Evolutionary conservation across 352 stramenopile species (phyloP).

Genomic region (Pythium chondricola): DNA sequence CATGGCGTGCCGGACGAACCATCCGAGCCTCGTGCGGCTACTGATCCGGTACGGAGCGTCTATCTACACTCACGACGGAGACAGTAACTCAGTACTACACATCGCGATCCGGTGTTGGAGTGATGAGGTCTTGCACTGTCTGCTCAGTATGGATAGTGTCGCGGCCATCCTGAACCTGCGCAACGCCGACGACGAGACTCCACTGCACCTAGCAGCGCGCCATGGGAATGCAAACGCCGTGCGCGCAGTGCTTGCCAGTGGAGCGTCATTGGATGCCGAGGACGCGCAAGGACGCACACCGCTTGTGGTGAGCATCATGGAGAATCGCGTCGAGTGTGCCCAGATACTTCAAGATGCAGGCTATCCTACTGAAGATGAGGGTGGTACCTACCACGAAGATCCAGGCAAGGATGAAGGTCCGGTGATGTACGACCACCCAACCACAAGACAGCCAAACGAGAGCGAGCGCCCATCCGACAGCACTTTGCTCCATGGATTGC

Average conservation of each 20-base stretch:
- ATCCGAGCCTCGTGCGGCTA: constrained; percentile 32
- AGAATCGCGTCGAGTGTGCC: constrained; percentile 60
- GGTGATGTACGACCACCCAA: constrained; percentile 2
- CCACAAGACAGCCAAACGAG: neutral
- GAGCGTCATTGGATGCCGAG: constrained; percentile 36
- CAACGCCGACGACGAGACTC: constrained; percentile 86
- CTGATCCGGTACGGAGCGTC: constrained; percentile 45
- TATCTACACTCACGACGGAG: constrained; percentile 65
- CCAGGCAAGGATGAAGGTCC: neutral
- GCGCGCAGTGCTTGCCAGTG: constrained; percentile 29
- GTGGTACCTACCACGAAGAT: neutral
- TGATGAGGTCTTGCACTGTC: constrained; percentile 58
- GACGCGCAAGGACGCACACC: constrained; percentile 55
- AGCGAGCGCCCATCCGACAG: no score
- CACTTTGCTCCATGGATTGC: constrained; percentile 10
- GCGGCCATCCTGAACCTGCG: constrained; percentile 71
- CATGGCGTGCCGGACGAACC: constrained; percentile 36
- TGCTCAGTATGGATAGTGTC: constrained; percentile 60
- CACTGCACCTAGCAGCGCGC: constrained; percentile 82
- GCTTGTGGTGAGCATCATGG: constrained; percentile 61
- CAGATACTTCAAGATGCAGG: constrained; percentile 42
- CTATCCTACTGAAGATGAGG: neutral
- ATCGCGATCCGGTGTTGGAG: constrained; percentile 75
- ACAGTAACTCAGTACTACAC: constrained; percentile 86
- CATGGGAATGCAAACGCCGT: constrained; percentile 37